Evolutionary conservation across 306 rosid species (phyloP).

Genomic region (Ochetophila trinervis): DNA sequence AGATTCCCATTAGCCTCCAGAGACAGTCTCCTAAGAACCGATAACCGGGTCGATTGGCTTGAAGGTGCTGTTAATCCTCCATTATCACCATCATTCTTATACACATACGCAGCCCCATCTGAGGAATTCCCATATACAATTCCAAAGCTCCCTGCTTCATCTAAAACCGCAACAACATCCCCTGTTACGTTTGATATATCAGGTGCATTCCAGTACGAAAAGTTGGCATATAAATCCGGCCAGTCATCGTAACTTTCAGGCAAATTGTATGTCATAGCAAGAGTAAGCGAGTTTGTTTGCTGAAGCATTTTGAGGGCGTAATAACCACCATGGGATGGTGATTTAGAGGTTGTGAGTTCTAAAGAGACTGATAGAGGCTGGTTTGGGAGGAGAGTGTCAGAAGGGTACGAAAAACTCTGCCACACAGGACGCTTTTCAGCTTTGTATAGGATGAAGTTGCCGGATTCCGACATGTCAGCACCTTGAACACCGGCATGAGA

Average conservation of each 20-base stretch:
- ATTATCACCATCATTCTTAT: slow-evolving; percentile 68
- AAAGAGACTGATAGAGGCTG: slow-evolving; percentile 78
- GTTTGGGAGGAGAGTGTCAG: slow-evolving; percentile 84
- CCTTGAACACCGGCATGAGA: slow-evolving; percentile 45
- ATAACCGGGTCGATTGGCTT: slow-evolving; percentile 36
- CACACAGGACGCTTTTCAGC: slow-evolving; percentile 44
- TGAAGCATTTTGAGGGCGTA: slow-evolving; percentile 94
- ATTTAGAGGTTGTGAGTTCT: slow-evolving; percentile 63
- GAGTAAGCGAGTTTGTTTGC: slow-evolving; percentile 72
- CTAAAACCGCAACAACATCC: slow-evolving; percentile 72
- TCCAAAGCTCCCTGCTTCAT: slow-evolving; percentile 84
- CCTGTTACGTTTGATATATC: slow-evolving; percentile 86
- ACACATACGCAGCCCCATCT: slow-evolving; percentile 80
- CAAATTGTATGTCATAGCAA: slow-evolving; percentile 70
- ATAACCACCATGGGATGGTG: slow-evolving; percentile 70
- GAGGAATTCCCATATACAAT: slow-evolving; percentile 80
- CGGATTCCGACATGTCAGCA: slow-evolving; percentile 70
- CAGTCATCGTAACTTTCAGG: slow-evolving; percentile 44
- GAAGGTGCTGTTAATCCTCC: slow-evolving; percentile 57
- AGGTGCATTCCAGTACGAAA: slow-evolving; percentile 87
- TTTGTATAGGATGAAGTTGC: slow-evolving; percentile 68
- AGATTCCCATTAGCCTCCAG: slow-evolving; percentile 77
- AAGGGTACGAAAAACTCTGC: slow-evolving; percentile 93
- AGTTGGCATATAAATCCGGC: slow-evolving; percentile 56
- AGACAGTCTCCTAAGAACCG: slow-evolving; percentile 52